Base-by-base conservation (phyloP, 75 land plant species). In the Pinus albicaulis region DNA sequence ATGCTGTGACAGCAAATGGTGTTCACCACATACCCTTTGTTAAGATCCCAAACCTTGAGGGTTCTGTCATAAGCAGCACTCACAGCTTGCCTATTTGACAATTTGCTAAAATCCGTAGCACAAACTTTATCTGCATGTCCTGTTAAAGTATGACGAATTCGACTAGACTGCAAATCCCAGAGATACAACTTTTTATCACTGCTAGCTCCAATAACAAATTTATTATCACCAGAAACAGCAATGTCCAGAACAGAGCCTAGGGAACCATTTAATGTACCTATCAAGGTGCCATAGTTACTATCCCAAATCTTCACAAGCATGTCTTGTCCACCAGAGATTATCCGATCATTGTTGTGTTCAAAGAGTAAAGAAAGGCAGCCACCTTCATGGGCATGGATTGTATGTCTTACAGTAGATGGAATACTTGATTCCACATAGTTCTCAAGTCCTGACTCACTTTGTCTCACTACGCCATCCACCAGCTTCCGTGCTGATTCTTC, bases 51-150 rank as follows among this genome's bases (percentile, higher is more conserved):
- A 26, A 87, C 75, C 85, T 98, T 98, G 5, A 98, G 91, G 3
- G 98, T 91, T 7, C 93, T 85, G 52, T 98, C 99, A 80, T 90
- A 86, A 59, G 92, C 89, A 59, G 92, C 92, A 80, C 99, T 98
- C 2, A 86, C 90, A 11, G 92, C 85, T 66, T 80, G 52, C n/a
- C 87, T 84, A 56, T 79, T 87, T 26, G 90, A 87, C 23, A 86
- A 72, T 85, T 84, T 86, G 87, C 91, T 91, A 8, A 88, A 83
- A 73, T 98, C 96, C 6, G 95, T 98, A 34, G 96, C 79, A 78
- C 91, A 89, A 3, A 95, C 99, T 79, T 98, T 98, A 44, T 98
- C 92, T 0, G 76, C 73, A 73, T 98, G 99, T 13, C 99, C 98
- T 5, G 99, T 98, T 55, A 98, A 84, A 77, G 91, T 88, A 76